Evolutionary conservation across 2,329 filamentous ascomycete species (phyloP).

Genomic region (Trichoderma sp.): DNA sequence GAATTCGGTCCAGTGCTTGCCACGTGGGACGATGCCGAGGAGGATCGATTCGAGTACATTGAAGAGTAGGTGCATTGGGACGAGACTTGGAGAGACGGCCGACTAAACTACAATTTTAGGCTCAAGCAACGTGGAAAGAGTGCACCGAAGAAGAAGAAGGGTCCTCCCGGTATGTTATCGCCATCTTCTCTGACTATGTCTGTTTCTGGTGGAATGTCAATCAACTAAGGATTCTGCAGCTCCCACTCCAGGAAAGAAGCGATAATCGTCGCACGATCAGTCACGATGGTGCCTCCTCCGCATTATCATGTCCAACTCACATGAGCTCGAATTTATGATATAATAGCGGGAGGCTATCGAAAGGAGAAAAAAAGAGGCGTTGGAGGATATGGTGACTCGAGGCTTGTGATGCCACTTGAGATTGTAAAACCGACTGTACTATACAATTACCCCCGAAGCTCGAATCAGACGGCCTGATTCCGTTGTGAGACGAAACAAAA

Average conservation of each 20-base stretch:
- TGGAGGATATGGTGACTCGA: background rate
- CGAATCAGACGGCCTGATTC: background rate
- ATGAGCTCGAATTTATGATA: background rate
- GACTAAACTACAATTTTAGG: constrained; percentile 43
- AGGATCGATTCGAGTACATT: constrained; percentile 75
- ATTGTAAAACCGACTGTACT: constrained; percentile 1
- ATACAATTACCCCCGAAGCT: background rate
- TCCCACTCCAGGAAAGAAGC: constrained; percentile 31
- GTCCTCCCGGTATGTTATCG: constrained; percentile 36
- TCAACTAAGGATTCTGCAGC: constrained; percentile 24
- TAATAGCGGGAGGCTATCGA: background rate
- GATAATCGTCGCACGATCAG: constrained; percentile 24
- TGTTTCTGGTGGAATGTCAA: background rate
- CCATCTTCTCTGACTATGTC: background rate
- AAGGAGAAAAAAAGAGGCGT: background rate
- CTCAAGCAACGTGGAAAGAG: constrained; percentile 80
- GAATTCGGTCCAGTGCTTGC: constrained; percentile 64
- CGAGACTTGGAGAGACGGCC: background rate
- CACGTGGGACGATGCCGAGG: constrained; percentile 71
- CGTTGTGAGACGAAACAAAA: background rate
- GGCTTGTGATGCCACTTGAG: background rate
- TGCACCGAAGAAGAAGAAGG: constrained; percentile 83
- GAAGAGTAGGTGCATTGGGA: constrained; percentile 49
- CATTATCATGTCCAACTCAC: background rate
- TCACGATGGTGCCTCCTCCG: background rate